These are phyloP conservation scores for Polygonum maritimum DNA, from an alignment of 148 eudicot species.

Conservation along the genomic window DNA sequence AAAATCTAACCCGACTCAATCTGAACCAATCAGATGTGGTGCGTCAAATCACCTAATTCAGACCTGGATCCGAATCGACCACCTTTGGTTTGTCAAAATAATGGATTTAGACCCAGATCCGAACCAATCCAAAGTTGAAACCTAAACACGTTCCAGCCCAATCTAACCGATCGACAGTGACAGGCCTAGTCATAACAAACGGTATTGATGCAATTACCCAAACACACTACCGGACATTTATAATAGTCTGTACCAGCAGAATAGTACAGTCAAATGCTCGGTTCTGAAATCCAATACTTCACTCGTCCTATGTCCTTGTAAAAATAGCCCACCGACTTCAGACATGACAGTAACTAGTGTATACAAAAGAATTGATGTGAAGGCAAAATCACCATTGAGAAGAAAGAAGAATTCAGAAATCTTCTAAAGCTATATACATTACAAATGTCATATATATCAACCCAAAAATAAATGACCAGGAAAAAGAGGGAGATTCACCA, in stretches of 20 bases:
- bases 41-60: too few species aligned
- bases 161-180: too few species aligned
- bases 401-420: not conserved
- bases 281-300: not conserved
- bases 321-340: not conserved
- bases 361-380: conserved; percentile 3
- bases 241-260: not conserved
- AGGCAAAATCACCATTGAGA: not conserved
- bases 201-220: not conserved
- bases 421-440: not conserved
- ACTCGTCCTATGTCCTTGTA: not conserved
- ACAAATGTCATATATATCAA: conserved; percentile 4
- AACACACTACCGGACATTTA: not conserved
- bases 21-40: too few species aligned
- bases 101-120: too few species aligned
- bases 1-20: too few species aligned
- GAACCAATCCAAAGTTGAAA: too few species aligned
- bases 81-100: too few species aligned
- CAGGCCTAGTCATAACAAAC: too few species aligned
- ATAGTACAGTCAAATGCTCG: not conserved
- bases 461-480: not conserved
- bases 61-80: too few species aligned
- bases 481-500: not conserved
- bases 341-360: not conserved
- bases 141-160: too few species aligned